These are phyloP conservation scores for Colletotrichum liaoningense DNA, from an alignment of 2,329 filamentous ascomycete genomes.

Conservation along the genomic window DNA sequence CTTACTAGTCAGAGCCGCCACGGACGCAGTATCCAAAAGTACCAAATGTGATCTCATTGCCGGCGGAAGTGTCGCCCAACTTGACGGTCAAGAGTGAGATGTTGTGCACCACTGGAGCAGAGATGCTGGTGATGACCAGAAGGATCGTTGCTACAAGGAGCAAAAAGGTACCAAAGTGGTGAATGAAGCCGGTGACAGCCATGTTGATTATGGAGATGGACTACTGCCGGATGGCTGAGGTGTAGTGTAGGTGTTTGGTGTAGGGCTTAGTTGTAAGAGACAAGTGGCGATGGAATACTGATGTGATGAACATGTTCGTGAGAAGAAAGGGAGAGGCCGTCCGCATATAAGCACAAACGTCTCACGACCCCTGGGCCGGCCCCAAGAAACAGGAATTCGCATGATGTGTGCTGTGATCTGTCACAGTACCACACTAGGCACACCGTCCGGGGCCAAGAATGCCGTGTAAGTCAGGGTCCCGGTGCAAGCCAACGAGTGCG, in stretches of 20 bases:
- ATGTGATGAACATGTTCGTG: conserved; percentile 6
- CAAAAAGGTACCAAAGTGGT: conserved; percentile 69
- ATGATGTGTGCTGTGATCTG: conserved; percentile 26
- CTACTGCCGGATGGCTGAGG: conserved; percentile 13
- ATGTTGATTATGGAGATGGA: conserved; percentile 47
- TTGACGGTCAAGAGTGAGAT: conserved; percentile 65
- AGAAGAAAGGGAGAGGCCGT: conserved; percentile 19
- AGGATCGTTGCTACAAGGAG: conserved; percentile 66
- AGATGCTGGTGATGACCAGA: conserved; percentile 68
- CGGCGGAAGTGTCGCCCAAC: conserved; percentile 50
- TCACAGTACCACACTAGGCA: conserved; percentile 25
- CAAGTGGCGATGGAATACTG: conserved; percentile 11
- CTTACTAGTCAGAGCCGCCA: conserved; percentile 41
- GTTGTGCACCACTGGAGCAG: conserved; percentile 67
- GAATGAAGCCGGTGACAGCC: conserved; percentile 62
- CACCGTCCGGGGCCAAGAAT: conserved; percentile 24
- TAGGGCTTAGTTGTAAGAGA: neutral
- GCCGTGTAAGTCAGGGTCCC: conserved; percentile 30
- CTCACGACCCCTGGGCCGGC: neutral
- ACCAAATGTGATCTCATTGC: conserved; percentile 62
- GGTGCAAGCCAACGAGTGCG: conserved; percentile 19
- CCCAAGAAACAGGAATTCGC: conserved; percentile 26
- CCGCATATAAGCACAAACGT: conserved; percentile 33
- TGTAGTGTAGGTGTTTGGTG: neutral
- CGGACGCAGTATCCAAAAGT: conserved; percentile 69